These are phyloP conservation scores for Debaryomycetaceae sp. DNA, from an alignment of 1,139 yeast species.

Conservation along the genomic window DNA sequence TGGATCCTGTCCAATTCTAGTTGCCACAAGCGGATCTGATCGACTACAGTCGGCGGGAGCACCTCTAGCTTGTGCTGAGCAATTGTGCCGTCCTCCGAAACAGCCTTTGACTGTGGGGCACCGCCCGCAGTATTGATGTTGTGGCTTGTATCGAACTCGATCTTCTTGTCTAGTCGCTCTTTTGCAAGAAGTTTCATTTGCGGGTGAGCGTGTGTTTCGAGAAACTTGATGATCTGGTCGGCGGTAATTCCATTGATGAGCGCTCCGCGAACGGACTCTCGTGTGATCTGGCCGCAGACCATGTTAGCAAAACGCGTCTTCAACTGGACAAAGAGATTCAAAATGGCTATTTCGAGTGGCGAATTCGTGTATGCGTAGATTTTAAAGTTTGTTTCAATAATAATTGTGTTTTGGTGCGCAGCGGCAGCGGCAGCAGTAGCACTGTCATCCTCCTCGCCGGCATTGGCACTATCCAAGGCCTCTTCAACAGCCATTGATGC, in stretches of 20 bases:
- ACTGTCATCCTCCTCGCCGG: background rate
- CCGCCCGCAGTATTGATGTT: slow-evolving; percentile 41
- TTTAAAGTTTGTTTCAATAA: slow-evolving; percentile 89
- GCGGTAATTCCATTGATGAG: slow-evolving; percentile 85
- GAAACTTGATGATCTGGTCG: slow-evolving; percentile 81
- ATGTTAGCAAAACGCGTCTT: slow-evolving; percentile 79
- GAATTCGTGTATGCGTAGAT: slow-evolving; percentile 90
- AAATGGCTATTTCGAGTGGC: slow-evolving; percentile 87
- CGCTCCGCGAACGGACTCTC: slow-evolving; percentile 85
- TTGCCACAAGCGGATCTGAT: slow-evolving; percentile 94
- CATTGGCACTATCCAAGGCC: slow-evolving; percentile 35
- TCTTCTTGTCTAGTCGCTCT: slow-evolving; percentile 52
- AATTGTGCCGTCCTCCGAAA: slow-evolving; percentile 12
- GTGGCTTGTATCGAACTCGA: slow-evolving; percentile 53
- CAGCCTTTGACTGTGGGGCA: slow-evolving; percentile 25
- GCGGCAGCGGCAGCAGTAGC: slow-evolving; percentile 9
- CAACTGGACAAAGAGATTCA: slow-evolving; percentile 77
- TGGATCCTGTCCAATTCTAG: slow-evolving; percentile 87
- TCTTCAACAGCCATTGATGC: slow-evolving; percentile 64
- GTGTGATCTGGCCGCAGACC: slow-evolving; percentile 87
- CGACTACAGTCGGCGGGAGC: slow-evolving; percentile 91
- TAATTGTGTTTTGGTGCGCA: slow-evolving; percentile 51
- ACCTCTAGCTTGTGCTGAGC: slow-evolving; percentile 46
- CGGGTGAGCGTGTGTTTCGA: slow-evolving; percentile 90
- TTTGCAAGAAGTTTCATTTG: slow-evolving; percentile 74